Conservation (phyloP, 1,284 basidiomycete species). For the Pseudozyma tsukubaensis region DNA sequence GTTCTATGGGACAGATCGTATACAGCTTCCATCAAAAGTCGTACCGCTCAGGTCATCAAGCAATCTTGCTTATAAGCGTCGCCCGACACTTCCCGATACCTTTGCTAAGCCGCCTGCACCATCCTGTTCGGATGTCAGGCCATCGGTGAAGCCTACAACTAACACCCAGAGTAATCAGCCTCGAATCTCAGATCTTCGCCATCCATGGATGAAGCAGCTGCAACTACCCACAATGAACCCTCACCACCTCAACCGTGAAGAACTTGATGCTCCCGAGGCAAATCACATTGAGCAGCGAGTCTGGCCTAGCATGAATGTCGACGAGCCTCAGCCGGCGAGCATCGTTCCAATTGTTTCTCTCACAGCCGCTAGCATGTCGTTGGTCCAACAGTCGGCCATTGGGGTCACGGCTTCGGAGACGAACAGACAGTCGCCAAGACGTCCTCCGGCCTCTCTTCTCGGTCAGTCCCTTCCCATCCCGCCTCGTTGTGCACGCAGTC, state of each 20-base stretch:
- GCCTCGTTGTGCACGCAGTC: constrained; percentile 31
- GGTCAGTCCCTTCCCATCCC: constrained; percentile 45
- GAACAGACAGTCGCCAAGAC: constrained; percentile 8
- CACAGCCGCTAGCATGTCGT: constrained; percentile 16
- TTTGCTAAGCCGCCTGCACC: constrained; percentile 14
- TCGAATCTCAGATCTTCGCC: constrained; percentile 32
- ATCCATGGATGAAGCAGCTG: constrained; percentile 49
- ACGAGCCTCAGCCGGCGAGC: constrained; percentile 1
- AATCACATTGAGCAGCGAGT: neutral
- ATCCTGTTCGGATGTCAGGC: neutral
- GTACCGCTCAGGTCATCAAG: constrained; percentile 22
- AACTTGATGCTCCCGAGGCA: neutral
- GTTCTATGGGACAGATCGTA: constrained; percentile 10
- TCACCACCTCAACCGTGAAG: neutral
- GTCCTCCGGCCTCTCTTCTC: constrained; percentile 32
- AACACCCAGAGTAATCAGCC: constrained; percentile 2
- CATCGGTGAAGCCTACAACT: neutral
- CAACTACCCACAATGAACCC: constrained; percentile 13
- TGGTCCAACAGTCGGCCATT: neutral
- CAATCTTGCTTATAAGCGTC: constrained; percentile 9
- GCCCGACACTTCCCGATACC: constrained; percentile 33
- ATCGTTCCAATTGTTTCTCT: constrained; percentile 17
- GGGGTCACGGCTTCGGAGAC: neutral
- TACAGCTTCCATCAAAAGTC: constrained; percentile 24
- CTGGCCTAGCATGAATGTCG: constrained; percentile 22